Percentiles rank a stretch among this genome's conserved stretches.
Conservation (phyloP, 192 early-diverging fungal genomes). For the Geranomyces michiganensis region DNA sequence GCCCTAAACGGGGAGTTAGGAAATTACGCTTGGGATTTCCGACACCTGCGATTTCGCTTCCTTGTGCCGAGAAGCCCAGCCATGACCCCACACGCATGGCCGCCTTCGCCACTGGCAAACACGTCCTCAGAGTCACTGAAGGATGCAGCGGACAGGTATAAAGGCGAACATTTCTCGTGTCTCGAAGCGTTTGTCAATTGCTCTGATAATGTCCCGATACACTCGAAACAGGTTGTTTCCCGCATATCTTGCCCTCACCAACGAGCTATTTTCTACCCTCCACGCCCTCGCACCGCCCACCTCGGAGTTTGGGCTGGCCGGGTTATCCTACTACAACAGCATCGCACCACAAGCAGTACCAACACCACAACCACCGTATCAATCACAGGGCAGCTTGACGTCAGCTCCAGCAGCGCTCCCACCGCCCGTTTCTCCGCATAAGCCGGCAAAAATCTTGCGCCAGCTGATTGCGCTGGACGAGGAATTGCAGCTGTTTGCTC, state of each 20-base stretch:
- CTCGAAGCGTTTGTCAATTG: neutral
- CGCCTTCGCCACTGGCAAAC: no score
- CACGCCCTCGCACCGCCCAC: neutral
- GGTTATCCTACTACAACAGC: neutral
- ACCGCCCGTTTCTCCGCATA: neutral
- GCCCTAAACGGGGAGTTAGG: no score
- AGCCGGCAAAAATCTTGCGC: slow-evolving; percentile 15
- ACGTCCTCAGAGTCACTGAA: no score
- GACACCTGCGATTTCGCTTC: no score
- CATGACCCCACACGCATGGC: no score
- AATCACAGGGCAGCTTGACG: neutral
- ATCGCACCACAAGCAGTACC: neutral
- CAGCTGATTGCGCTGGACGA: slow-evolving; percentile 19
- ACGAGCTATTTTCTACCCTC: slow-evolving; percentile 21
- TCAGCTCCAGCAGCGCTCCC: neutral
- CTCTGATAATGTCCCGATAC: neutral
- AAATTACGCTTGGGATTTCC: no score
- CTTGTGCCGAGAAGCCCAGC: no score
- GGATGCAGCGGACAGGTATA: slow-evolving; percentile 12
- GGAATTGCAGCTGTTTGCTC: neutral
- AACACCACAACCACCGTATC: neutral
- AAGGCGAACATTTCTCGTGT: neutral
- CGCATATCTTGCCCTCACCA: slow-evolving; percentile 6
- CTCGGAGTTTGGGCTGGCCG: neutral
- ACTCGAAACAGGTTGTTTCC: slow-evolving; percentile 16